Conservation (phyloP, 148 eudicot genomes). For the Vaccinium macrocarpon region DNA sequence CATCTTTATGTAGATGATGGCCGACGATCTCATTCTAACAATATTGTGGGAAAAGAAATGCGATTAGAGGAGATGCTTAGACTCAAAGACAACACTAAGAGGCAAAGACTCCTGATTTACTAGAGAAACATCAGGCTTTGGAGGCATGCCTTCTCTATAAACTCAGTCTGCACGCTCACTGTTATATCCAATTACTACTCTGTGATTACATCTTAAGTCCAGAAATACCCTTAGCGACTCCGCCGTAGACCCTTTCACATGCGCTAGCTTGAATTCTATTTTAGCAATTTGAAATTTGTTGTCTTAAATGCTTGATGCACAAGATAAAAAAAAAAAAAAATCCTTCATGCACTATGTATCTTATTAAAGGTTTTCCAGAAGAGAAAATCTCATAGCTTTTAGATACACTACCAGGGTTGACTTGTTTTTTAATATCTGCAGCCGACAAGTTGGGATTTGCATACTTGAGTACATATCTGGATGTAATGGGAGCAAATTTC, state of each 20-base stretch:
- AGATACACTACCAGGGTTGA: neutral
- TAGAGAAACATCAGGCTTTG: slow-evolving; percentile 46
- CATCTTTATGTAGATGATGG: slow-evolving; percentile 26
- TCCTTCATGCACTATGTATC: no score
- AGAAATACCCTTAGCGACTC: neutral
- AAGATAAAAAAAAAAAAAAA: no score
- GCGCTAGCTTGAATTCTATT: no score
- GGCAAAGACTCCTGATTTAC: slow-evolving; percentile 23
- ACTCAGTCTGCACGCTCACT: neutral
- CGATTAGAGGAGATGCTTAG: slow-evolving; percentile 94
- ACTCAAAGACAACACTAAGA: slow-evolving; percentile 43
- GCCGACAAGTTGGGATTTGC: slow-evolving; percentile 30
- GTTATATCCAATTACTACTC: neutral
- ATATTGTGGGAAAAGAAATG: slow-evolving; percentile 63
- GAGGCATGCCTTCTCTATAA: slow-evolving; percentile 43
- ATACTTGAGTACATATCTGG: slow-evolving; percentile 37
- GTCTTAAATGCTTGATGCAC: no score
- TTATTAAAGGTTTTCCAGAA: no score
- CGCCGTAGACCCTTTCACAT: no score
- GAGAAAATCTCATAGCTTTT: no score
- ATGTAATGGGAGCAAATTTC: slow-evolving; percentile 37
- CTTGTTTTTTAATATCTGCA: neutral
- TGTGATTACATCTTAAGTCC: neutral
- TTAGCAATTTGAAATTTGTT: no score
- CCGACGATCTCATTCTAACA: slow-evolving; percentile 29